A percentile compares a stretch with the other conserved stretches of the same genome.
phyloP scores from a whole-genome alignment of 805 yeast genomes.

The Candida rishiriensis region DNA sequence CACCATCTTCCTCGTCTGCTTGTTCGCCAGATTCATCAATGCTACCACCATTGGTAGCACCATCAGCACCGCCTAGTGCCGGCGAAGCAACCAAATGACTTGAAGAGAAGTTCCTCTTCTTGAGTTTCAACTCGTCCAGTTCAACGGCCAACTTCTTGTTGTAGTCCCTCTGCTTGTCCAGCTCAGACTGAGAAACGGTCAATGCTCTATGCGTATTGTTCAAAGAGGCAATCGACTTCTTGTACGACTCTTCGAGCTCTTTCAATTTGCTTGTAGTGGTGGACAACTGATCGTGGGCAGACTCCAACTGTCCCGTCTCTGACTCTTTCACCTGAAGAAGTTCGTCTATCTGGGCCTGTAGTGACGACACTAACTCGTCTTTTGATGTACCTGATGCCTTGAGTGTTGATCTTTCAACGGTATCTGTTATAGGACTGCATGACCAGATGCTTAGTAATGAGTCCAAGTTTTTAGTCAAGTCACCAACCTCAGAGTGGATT shows the following conservation, averaged over 20 bases:
- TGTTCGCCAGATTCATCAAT: conserved; percentile 9
- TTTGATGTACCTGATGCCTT: conserved; percentile 2
- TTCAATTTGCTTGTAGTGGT: conserved; percentile 16
- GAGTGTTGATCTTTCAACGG: conserved; percentile 6
- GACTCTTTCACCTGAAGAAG: conserved; percentile 42
- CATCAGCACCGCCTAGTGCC: not conserved
- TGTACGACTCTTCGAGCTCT: conserved; percentile 60
- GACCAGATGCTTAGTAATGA: not conserved
- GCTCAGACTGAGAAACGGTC: conserved; percentile 66
- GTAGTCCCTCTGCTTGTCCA: conserved; percentile 52
- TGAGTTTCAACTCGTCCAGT: conserved; percentile 60
- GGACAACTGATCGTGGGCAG: conserved; percentile 31
- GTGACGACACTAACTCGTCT: conserved; percentile 22
- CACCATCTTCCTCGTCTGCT: conserved; percentile 27
- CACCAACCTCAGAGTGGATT: not conserved
- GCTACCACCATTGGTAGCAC: not conserved
- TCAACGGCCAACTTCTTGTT: conserved; percentile 58
- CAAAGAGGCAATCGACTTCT: conserved; percentile 65
- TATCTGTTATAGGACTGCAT: conserved; percentile 1
- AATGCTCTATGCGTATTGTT: conserved; percentile 74
- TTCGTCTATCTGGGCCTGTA: conserved; percentile 56
- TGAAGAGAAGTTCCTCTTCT: conserved; percentile 19
- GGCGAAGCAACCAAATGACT: conserved; percentile 1
- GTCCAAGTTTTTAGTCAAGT: not conserved
- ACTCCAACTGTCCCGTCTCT: conserved; percentile 25